Evolutionary conservation across 2,329 filamentous ascomycete species (phyloP).

Genomic region (Blastomyces gilchristii): DNA sequence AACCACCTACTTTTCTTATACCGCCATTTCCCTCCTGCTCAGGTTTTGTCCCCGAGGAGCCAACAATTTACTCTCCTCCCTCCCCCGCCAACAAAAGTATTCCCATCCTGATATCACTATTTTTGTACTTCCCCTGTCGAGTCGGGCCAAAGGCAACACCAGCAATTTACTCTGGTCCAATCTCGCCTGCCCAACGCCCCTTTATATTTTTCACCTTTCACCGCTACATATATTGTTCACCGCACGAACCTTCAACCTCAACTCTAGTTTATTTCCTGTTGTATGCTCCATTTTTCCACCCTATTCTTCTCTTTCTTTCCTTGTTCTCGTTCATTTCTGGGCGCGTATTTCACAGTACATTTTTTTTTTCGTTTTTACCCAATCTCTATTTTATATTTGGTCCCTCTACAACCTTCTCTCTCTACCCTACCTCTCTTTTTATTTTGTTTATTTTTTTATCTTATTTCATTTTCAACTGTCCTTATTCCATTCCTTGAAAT

Average conservation of each 20-base stretch:
- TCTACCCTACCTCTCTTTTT: background rate
- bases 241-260: background rate
- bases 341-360: background rate
- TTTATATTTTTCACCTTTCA: background rate
- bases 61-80: background rate
- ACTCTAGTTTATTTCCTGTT: background rate
- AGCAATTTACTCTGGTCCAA: background rate
- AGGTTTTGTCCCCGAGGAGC: background rate
- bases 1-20: background rate
- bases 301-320: background rate
- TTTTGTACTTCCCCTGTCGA: too few relatives aligned
- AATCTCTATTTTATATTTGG: background rate
- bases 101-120: background rate
- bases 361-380: background rate
- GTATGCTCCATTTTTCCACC: background rate
- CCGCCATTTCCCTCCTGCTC: background rate
- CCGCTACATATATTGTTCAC: background rate
- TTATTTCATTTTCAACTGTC: conserved; percentile 1
- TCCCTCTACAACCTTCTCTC: background rate
- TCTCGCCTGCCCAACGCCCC: too few relatives aligned
- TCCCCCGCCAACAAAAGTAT: background rate
- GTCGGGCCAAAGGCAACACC: background rate
- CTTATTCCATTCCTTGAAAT: background rate
- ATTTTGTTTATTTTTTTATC: background rate
- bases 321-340: background rate